Conservation (phyloP, 176 grass and related monocot species). For the Oryza glaberrima region DNA sequence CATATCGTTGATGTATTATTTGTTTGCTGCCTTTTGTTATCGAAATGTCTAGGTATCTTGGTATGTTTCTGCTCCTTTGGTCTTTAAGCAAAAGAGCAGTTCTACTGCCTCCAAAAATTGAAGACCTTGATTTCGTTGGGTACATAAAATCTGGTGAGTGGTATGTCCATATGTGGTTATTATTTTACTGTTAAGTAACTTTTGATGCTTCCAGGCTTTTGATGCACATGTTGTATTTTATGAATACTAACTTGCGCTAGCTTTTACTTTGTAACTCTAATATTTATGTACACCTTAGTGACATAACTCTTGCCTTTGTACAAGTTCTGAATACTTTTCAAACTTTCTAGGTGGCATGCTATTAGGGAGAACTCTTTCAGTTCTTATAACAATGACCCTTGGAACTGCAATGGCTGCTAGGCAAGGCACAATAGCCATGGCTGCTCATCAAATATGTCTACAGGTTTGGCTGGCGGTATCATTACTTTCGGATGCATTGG, state of each 20-base stretch:
- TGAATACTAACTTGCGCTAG: neutral
- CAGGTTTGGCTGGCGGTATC: constrained; percentile 71
- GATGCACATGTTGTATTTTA: neutral
- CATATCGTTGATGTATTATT: neutral
- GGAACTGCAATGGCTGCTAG: constrained; percentile 63
- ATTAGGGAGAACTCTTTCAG: constrained; percentile 54
- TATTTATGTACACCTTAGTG: neutral
- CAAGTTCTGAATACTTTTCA: neutral
- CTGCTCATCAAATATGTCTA: constrained; percentile 65
- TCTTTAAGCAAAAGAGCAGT: constrained; percentile 62
- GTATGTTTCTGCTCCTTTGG: constrained; percentile 61
- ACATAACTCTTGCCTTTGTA: neutral
- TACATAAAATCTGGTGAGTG: constrained; percentile 71
- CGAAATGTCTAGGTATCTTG: constrained; percentile 45
- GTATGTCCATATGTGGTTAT: constrained; percentile 2
- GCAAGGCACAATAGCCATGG: constrained; percentile 60
- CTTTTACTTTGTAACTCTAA: neutral
- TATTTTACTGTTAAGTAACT: neutral
- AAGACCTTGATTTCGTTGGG: constrained; percentile 60
- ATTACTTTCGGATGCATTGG: constrained; percentile 61
- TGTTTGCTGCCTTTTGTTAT: neutral
- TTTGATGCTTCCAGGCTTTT: neutral
- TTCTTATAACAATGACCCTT: constrained; percentile 58
- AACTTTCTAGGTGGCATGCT: constrained; percentile 52
- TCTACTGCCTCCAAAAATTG: constrained; percentile 51